Conservation (phyloP, 2,329 filamentous ascomycete genomes). For the Botrytis tulipae region DNA sequence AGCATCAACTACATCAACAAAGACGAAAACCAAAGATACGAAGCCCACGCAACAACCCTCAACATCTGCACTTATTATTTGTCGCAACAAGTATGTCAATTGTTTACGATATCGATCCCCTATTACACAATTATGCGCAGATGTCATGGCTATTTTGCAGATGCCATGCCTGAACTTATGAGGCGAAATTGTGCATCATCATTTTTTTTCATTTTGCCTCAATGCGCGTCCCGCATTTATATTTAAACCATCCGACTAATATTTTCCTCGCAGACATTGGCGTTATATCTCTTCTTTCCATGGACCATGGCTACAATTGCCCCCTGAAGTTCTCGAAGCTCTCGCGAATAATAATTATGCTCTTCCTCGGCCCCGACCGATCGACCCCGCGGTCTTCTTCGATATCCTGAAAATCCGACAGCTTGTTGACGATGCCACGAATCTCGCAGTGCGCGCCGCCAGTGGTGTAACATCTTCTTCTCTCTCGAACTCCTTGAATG, state of each 20-base stretch:
- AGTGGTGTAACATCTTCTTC: slow-evolving; percentile 68
- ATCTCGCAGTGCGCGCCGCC: slow-evolving; percentile 73
- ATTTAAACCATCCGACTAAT: not conserved
- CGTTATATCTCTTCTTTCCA: slow-evolving; percentile 81
- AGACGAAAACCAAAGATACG: slow-evolving; percentile 33
- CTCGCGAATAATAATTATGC: slow-evolving; percentile 79
- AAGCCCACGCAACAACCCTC: slow-evolving; percentile 40
- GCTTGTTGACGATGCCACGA: slow-evolving; percentile 76
- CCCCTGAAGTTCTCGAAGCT: slow-evolving; percentile 73
- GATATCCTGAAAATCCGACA: slow-evolving; percentile 80
- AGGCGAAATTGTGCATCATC: slow-evolving; percentile 11
- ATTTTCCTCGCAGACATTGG: slow-evolving; percentile 63
- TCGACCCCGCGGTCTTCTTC: slow-evolving; percentile 79
- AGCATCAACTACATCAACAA: slow-evolving; percentile 29
- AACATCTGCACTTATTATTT: slow-evolving; percentile 56
- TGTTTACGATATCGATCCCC: not conserved
- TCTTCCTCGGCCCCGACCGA: slow-evolving; percentile 69
- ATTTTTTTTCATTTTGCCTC: not conserved
- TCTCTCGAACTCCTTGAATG: slow-evolving; percentile 55
- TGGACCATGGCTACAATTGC: slow-evolving; percentile 78
- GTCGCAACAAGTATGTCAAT: slow-evolving; percentile 64
- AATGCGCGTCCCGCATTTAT: slow-evolving; percentile 8
- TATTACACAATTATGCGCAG: slow-evolving; percentile 4
- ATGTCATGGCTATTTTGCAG: slow-evolving; percentile 5
- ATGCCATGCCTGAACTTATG: slow-evolving; percentile 11